Evolutionary conservation across 2,329 filamentous ascomycete genomes (phyloP).

Genomic region (Cordyceps sp.): DNA sequence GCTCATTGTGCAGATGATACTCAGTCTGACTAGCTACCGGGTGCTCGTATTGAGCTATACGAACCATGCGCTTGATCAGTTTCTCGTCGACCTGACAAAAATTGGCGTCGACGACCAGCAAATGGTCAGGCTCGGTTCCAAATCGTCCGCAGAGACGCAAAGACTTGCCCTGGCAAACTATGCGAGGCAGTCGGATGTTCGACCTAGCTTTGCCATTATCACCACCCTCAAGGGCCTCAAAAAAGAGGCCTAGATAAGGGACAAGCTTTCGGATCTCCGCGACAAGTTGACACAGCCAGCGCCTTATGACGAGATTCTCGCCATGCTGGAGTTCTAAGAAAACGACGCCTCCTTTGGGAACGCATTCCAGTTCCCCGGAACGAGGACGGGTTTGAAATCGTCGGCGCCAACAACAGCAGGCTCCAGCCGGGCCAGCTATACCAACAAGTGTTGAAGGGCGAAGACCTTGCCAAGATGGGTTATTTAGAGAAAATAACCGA

Average conservation of each 20-base stretch:
- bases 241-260: too few species aligned
- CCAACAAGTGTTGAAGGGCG: slow-evolving; percentile 5
- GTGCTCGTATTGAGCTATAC: slow-evolving; percentile 54
- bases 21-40: slow-evolving; percentile 26
- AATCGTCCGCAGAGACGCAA: slow-evolving; percentile 31
- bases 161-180: slow-evolving; percentile 28
- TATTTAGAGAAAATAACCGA: slow-evolving; percentile 6
- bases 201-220: too few species aligned
- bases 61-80: slow-evolving; percentile 50
- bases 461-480: background rate
- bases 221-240: too few species aligned
- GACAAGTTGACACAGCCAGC: slow-evolving; percentile 3
- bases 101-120: slow-evolving; percentile 30
- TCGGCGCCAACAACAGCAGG: slow-evolving; percentile 27
- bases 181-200: background rate
- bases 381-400: slow-evolving; percentile 24
- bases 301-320: slow-evolving; percentile 15
- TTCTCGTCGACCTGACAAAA: slow-evolving; percentile 44
- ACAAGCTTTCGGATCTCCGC: slow-evolving; percentile 11
- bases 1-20: slow-evolving; percentile 37
- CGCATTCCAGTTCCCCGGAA: slow-evolving; percentile 35
- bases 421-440: slow-evolving; percentile 14
- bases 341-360: slow-evolving; percentile 33
- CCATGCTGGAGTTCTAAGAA: slow-evolving; percentile 33
- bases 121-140: slow-evolving; percentile 49